phyloP scores from a whole-genome alignment of 345 rosid genomes.

The Anastatica hierochuntica region DNA sequence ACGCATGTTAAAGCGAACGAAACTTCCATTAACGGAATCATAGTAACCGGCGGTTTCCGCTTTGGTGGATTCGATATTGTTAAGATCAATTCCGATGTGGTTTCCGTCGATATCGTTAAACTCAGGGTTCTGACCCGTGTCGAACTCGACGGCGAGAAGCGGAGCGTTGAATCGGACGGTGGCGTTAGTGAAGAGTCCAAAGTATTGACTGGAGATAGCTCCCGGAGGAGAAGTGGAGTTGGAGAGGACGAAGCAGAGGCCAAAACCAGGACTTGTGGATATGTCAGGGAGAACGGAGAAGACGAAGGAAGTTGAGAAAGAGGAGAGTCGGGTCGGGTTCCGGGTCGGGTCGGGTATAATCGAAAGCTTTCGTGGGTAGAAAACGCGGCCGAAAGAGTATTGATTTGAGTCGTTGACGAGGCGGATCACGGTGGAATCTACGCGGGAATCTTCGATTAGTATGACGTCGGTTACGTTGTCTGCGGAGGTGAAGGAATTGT shows the following conservation, averaged over 20 bases:
- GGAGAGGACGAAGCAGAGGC: constrained; percentile 76
- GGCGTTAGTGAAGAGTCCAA: constrained; percentile 52
- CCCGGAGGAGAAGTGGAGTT: constrained; percentile 64
- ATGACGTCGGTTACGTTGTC: constrained; percentile 35
- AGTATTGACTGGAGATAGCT: constrained; percentile 62
- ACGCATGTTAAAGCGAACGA: constrained; percentile 52
- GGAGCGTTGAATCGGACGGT: constrained; percentile 36
- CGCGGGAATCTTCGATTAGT: constrained; percentile 49
- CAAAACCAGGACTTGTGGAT: constrained; percentile 67
- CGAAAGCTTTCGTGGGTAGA: constrained; percentile 40
- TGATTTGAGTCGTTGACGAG: constrained; percentile 57
- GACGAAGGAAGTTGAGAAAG: constrained; percentile 61
- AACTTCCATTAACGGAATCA: constrained; percentile 35
- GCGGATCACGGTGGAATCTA: constrained; percentile 48
- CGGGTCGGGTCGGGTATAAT: constrained; percentile 31
- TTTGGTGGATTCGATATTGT: constrained; percentile 34
- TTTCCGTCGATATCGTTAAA: constrained; percentile 56
- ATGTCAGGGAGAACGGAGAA: constrained; percentile 38
- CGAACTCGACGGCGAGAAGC: constrained; percentile 71
- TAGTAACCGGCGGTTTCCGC: constrained; percentile 46
- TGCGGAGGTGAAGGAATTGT: constrained; percentile 42
- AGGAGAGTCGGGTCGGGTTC: constrained; percentile 41
- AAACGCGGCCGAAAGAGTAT: constrained; percentile 51
- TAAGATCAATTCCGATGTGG: constrained; percentile 71
- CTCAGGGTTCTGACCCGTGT: constrained; percentile 58